These are phyloP conservation scores for Aspergillus chevalieri DNA, from an alignment of 2,329 filamentous ascomycete species.

Conservation along the genomic window DNA sequence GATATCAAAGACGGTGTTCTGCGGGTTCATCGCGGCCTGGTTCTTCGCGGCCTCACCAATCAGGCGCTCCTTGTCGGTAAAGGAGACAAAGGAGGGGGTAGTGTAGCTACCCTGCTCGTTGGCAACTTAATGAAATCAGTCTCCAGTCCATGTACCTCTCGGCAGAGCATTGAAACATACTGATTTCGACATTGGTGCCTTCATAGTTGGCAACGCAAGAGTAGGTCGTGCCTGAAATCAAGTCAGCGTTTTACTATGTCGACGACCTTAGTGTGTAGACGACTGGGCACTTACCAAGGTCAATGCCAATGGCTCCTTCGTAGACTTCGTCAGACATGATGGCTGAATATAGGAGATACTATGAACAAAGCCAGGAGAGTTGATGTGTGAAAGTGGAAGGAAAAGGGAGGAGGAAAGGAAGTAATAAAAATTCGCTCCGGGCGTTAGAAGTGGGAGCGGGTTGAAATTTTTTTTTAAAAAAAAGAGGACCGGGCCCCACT, in stretches of 20 bases:
- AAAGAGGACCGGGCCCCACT: conserved; percentile 14
- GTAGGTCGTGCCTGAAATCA: conserved; percentile 83
- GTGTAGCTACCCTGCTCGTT: conserved; percentile 99
- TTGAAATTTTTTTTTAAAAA: conserved; percentile 16
- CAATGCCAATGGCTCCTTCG: conserved; percentile 99
- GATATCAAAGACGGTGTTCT: conserved; percentile 98
- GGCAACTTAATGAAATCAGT: conserved; percentile 57
- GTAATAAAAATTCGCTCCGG: conserved; percentile 16
- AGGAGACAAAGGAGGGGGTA: conserved; percentile 97
- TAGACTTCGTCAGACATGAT: conserved; percentile 95
- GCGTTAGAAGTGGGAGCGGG: conserved; percentile 16
- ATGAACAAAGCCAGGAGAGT: conserved; percentile 9
- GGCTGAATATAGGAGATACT: conserved; percentile 22
- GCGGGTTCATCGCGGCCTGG: conserved; percentile 98
- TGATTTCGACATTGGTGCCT: conserved; percentile 99
- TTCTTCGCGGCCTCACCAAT: conserved; percentile 99
- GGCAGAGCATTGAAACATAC: conserved; percentile 43
- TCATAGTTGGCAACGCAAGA: conserved; percentile 99
- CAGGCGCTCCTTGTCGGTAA: conserved; percentile 97
- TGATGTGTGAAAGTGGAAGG: conserved; percentile 4
- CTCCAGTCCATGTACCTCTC: background rate
- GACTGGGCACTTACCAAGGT: conserved; percentile 73
- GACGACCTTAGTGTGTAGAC: conserved; percentile 1
- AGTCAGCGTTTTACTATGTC: background rate
- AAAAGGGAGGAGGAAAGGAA: conserved; percentile 6